Evolutionary conservation across 1,284 basidiomycete species (phyloP).

Genomic region (Ustilago shanxiensis): DNA sequence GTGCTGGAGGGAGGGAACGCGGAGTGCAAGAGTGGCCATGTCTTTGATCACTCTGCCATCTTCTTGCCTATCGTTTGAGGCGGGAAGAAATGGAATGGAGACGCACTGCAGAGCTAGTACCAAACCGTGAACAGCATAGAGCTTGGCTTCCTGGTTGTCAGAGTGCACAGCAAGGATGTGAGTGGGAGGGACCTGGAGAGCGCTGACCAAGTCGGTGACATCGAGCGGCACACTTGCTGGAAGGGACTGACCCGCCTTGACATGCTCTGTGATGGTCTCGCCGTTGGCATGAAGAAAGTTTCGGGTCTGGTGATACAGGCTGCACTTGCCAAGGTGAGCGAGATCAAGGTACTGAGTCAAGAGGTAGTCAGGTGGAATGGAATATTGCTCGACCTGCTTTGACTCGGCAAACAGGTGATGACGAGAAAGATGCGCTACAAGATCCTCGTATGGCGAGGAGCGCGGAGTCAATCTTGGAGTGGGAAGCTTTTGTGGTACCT

Average conservation of each 20-base stretch:
- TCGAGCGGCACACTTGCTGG: slow-evolving; percentile 30
- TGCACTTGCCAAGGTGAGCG: slow-evolving; percentile 33
- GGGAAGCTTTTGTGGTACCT: slow-evolving; percentile 46
- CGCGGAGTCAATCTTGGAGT: slow-evolving; percentile 21
- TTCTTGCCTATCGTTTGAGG: slow-evolving; percentile 5
- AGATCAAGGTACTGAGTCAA: slow-evolving; percentile 33
- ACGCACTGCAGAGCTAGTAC: slow-evolving; percentile 51
- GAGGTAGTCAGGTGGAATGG: slow-evolving; percentile 37
- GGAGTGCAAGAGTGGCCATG: slow-evolving; percentile 32
- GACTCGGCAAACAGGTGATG: slow-evolving; percentile 44
- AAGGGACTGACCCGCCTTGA: slow-evolving; percentile 22
- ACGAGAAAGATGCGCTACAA: slow-evolving; percentile 37
- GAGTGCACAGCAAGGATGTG: slow-evolving; percentile 48
- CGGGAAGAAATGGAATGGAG: slow-evolving; percentile 45
- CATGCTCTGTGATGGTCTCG: slow-evolving; percentile 1
- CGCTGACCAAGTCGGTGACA: slow-evolving; percentile 13
- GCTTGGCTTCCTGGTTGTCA: slow-evolving; percentile 23
- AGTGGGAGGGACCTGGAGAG: slow-evolving; percentile 27
- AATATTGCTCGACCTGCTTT: slow-evolving; percentile 14
- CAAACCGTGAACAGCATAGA: slow-evolving; percentile 40
- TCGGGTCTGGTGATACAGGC: slow-evolving; percentile 44
- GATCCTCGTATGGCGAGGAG: slow-evolving; percentile 49
- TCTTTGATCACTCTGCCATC: slow-evolving; percentile 14
- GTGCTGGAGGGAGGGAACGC: slow-evolving; percentile 28
- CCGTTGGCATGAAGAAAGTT: slow-evolving; percentile 34